phyloP scores from a whole-genome alignment of 2,329 filamentous ascomycete species.

The Gyromitra esculenta region DNA sequence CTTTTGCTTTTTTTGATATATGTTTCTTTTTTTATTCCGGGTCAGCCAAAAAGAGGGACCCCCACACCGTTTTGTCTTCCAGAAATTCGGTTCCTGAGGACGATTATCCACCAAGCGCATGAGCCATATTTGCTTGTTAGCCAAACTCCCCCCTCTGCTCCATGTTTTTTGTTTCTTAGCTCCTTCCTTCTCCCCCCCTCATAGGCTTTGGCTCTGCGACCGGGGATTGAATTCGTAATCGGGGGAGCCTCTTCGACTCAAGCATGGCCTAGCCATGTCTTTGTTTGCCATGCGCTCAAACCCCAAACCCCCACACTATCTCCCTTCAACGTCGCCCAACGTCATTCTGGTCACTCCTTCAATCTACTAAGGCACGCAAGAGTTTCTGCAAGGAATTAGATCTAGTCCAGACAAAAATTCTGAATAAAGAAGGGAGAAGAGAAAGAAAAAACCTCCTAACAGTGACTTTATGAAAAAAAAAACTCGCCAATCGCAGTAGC shows the following conservation, averaged over 20 bases:
- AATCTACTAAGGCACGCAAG: slow-evolving; percentile 22
- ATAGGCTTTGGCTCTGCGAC: neutral
- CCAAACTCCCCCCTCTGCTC: neutral
- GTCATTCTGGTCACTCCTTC: slow-evolving; percentile 33
- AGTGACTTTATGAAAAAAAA: neutral
- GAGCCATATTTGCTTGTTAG: slow-evolving; percentile 28
- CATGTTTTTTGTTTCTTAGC: slow-evolving; percentile 13
- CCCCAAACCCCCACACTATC: slow-evolving; percentile 30
- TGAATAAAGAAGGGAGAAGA: neutral
- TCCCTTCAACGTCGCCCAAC: slow-evolving; percentile 8
- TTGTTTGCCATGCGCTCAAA: slow-evolving; percentile 11
- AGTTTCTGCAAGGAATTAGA: neutral
- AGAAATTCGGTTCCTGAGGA: slow-evolving; percentile 44
- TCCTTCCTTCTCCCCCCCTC: slow-evolving; percentile 17
- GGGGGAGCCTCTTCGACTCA: slow-evolving; percentile 36
- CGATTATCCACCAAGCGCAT: slow-evolving; percentile 24
- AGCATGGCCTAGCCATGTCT: neutral
- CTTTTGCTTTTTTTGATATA: slow-evolving; percentile 17
- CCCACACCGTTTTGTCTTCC: slow-evolving; percentile 45
- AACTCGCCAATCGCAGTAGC: slow-evolving; percentile 31
- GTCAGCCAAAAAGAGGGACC: slow-evolving; percentile 31
- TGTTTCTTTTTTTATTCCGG: slow-evolving; percentile 17
- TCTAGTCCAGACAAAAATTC: slow-evolving; percentile 22
- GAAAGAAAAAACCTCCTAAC: slow-evolving; percentile 6
- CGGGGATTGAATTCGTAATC: slow-evolving; percentile 31